Percentiles rank a stretch among this genome's conserved stretches.
Conservation (phyloP, 2,329 filamentous ascomycete genomes). For the Fusarium acutatum region DNA sequence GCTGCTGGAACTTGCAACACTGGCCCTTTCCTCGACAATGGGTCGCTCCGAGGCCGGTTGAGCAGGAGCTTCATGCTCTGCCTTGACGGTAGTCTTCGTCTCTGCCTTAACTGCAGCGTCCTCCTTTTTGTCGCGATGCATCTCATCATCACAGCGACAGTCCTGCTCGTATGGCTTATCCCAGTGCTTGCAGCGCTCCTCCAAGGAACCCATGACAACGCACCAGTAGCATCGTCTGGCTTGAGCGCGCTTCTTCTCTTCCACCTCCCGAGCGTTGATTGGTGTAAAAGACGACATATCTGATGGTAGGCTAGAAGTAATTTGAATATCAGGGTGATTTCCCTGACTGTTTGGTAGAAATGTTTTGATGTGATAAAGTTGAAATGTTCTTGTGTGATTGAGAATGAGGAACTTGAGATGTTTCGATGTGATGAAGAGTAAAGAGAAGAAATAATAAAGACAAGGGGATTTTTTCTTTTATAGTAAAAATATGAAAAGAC, state of each 20-base stretch:
- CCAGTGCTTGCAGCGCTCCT: too few relatives aligned
- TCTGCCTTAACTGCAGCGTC: background rate
- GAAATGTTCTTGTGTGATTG: background rate
- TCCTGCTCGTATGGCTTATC: background rate
- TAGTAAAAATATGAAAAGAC: background rate
- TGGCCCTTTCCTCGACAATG: background rate
- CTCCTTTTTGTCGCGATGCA: background rate
- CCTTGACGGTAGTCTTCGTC: fast-evolving
- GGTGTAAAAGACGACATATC: background rate
- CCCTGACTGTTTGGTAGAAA: background rate
- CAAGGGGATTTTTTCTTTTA: too few relatives aligned
- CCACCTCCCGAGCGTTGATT: background rate
- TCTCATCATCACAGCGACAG: background rate
- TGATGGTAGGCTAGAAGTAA: background rate
- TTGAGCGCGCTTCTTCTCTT: background rate
- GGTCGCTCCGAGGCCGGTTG: background rate
- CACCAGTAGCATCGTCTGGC: too few relatives aligned
- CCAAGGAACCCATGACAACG: background rate
- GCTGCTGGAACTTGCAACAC: background rate
- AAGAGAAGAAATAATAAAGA: background rate
- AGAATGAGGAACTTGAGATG: background rate
- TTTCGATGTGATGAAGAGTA: background rate
- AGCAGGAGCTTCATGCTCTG: background rate
- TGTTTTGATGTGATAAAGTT: background rate
- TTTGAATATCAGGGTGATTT: background rate